Evolutionary conservation across 2,329 filamentous ascomycete genomes (phyloP), one percentile per base, ranked within the genome.

Genomic region (Pestalotiopsis sp.): DNA sequence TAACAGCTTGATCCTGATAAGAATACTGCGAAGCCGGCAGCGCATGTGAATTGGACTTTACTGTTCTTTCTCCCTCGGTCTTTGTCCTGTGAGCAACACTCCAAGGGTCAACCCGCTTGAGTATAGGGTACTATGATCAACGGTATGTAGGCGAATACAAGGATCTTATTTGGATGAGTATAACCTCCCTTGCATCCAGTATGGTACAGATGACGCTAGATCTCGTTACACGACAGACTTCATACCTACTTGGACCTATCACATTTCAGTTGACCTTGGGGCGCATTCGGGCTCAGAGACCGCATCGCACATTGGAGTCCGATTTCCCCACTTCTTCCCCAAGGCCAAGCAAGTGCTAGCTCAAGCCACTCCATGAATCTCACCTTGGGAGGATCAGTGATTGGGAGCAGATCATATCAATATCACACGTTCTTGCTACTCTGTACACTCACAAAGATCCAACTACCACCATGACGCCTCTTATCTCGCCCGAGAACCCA

Each of bases 401-500:
- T 59, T 59, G 57, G 57, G 25, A 59, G 9, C 57, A 4, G 57
- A 5, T 3, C 52, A 58, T 58, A 27, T 59, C 57, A 59, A 14
- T 27, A 27, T 59, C 57, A 59, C 17, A 59, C 17, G 17, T 59
- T 27, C 23, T 59, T 59, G 23, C 57, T 59, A 36, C 45, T 52
- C 31, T 36, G 31, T 36, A 9, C 11, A 25, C 57, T 59, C 57
- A 27, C 25, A 59, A 27, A 14, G 5, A 36, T 27, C 23, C 6
- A 27, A 7, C 25, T 17, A 17, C 13, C 7, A 17, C 13, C 17
- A 36, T 59, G 57, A n/a, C 57, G 25, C 9, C 23, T 27, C 57
- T 59, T 59, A 59, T 59, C 57, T 59, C 57, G 57, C 23, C 57
- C 57, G 57, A 59, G 57, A 59, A 27, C 23, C 57, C 57, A 59